Percentiles rank a stretch among this genome's conserved stretches.
Conservation (phyloP, 208 protist species). For the Leishmania guyanensis region DNA sequence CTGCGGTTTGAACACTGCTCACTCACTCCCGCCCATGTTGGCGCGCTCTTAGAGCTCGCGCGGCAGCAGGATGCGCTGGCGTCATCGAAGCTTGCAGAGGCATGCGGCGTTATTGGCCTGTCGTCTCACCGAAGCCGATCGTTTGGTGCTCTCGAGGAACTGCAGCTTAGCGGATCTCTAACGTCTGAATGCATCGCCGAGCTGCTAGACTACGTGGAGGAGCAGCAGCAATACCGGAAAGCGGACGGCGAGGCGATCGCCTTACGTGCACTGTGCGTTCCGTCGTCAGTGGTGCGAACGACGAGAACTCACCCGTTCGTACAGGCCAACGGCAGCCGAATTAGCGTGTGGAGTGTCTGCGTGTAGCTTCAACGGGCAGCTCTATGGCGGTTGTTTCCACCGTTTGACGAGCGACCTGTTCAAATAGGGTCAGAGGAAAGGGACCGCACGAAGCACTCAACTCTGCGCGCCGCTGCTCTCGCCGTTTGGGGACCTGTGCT, state of each 20-base stretch:
- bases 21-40: conserved; percentile 55
- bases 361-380: not conserved
- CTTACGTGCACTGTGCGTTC: conserved; percentile 36
- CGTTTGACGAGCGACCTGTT: not conserved
- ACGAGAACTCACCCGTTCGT: conserved; percentile 46
- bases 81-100: not conserved
- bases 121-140: not conserved
- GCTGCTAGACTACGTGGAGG: conserved; percentile 60
- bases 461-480: not conserved
- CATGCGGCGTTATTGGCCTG: not conserved
- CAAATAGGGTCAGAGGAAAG: not conserved
- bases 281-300: conserved; percentile 25
- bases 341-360: conserved; percentile 16
- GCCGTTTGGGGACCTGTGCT: not conserved
- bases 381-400: not conserved
- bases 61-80: conserved; percentile 22
- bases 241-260: not conserved
- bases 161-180: conserved; percentile 73
- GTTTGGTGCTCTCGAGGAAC: conserved; percentile 40
- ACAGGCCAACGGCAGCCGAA: conserved; percentile 20
- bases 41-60: conserved; percentile 46
- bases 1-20: conserved; percentile 68
- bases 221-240: conserved; percentile 24
- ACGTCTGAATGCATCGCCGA: conserved; percentile 47
- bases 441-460: not conserved